These are phyloP conservation scores for Vigna trinervia DNA, from an alignment of 306 rosid genomes.

Conservation along the genomic window DNA sequence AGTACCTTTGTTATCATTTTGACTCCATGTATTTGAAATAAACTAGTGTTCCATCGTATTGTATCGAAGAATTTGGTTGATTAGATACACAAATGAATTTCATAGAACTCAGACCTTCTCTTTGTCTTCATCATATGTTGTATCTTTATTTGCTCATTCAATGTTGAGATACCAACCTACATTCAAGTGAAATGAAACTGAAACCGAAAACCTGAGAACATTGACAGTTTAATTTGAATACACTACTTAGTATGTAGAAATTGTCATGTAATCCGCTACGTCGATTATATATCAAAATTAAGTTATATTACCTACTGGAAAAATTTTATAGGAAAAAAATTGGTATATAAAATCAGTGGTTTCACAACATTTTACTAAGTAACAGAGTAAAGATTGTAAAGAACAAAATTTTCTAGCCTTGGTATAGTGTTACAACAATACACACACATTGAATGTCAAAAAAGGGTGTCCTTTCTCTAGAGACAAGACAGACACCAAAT, in stretches of 20 bases:
- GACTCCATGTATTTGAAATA: constrained; percentile 1
- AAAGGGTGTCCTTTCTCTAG: constrained; percentile 11
- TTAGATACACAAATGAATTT: neutral
- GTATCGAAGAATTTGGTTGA: constrained; percentile 1
- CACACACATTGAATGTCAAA: constrained; percentile 13
- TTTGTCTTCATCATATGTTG: neutral
- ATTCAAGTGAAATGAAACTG: too few relatives aligned
- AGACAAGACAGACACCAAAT: constrained; percentile 1
- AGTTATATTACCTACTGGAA: too few relatives aligned
- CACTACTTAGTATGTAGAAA: too few relatives aligned
- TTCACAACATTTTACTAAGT: neutral
- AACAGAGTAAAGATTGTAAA: neutral
- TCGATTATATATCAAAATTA: too few relatives aligned
- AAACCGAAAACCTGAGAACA: neutral
- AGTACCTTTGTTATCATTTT: neutral
- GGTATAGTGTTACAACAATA: constrained; percentile 6
- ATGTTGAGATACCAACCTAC: neutral
- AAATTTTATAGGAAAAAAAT: too few relatives aligned
- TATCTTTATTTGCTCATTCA: neutral
- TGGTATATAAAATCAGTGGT: neutral
- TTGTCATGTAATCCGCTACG: too few relatives aligned
- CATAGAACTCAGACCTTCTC: neutral
- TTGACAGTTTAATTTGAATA: too few relatives aligned
- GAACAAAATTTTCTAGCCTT: neutral
- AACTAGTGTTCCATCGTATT: neutral